phyloP scores from a whole-genome alignment of 192 early-diverging fungal genomes.

The Oehlia diaphana region DNA sequence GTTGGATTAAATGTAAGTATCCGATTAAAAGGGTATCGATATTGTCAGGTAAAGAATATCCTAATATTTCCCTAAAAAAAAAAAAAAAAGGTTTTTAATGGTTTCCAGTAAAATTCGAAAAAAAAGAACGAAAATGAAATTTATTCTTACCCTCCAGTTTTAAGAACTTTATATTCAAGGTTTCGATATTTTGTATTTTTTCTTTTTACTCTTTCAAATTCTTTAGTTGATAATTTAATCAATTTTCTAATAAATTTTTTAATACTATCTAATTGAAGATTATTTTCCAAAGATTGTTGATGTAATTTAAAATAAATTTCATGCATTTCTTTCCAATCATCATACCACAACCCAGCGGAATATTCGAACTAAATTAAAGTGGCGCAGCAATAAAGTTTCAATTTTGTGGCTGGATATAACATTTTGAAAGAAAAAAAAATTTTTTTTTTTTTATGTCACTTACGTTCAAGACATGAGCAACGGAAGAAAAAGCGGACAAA shows the following conservation, averaged over 20 bases:
- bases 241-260: not conserved
- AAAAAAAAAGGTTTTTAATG: not conserved
- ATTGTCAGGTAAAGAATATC: not conserved
- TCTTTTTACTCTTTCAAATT: not conserved
- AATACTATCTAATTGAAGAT: too few species aligned
- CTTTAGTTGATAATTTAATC: not conserved
- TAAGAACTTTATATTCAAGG: not conserved
- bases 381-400: too few species aligned
- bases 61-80: not conserved
- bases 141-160: not conserved
- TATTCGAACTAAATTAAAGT: conserved; percentile 1
- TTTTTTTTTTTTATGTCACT: not conserved
- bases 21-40: conserved; percentile 3
- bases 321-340: not conserved
- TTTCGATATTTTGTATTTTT: not conserved
- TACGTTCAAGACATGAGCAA: not conserved
- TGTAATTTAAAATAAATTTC: not conserved
- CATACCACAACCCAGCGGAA: not conserved
- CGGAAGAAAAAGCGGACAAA: not conserved
- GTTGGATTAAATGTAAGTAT: not conserved
- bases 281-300: not conserved
- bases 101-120: too few species aligned
- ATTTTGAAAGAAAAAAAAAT: not conserved
- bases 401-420: too few species aligned
- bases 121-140: not conserved